Evolutionary conservation across 345 rosid genomes (phyloP).

Genomic region (Arabis alpina): DNA sequence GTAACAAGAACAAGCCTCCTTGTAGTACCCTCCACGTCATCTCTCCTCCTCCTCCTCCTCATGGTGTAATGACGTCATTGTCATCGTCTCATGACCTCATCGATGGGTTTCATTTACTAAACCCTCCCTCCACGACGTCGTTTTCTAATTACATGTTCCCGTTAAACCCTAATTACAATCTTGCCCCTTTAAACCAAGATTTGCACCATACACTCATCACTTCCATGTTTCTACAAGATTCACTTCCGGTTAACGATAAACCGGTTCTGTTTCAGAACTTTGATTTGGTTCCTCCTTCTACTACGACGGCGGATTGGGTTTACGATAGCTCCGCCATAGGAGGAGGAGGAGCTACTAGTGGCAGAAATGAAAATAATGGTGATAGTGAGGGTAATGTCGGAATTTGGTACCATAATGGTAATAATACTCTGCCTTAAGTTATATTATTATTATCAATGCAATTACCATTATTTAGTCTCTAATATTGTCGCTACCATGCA

Average conservation of each 20-base stretch:
- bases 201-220: conserved; percentile 78
- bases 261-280: conserved; percentile 71
- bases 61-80: conserved; percentile 41
- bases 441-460: neutral
- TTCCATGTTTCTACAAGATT: conserved; percentile 58
- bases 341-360: conserved; percentile 26
- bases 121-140: conserved; percentile 46
- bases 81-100: conserved; percentile 67
- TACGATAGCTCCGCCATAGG: conserved; percentile 32
- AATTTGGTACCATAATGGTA: conserved; percentile 30
- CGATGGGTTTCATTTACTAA: conserved; percentile 51
- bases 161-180: conserved; percentile 46
- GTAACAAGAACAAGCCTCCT: conserved; percentile 71
- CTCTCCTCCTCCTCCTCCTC: conserved; percentile 54
- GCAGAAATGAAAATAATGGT: conserved; percentile 27
- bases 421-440: conserved; percentile 21
- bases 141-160: conserved; percentile 48
- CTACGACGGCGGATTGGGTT: conserved; percentile 28
- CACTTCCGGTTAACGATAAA: conserved; percentile 44
- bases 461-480: conserved; percentile 24
- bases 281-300: conserved; percentile 44
- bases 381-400: conserved; percentile 25
- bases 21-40: conserved; percentile 45
- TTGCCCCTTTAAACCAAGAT: conserved; percentile 79
- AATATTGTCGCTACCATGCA: conserved; percentile 28